These are phyloP conservation scores for Talaromyces nanjingensis DNA, from an alignment of 495 filamentous ascomycete genomes.

Conservation along the genomic window DNA sequence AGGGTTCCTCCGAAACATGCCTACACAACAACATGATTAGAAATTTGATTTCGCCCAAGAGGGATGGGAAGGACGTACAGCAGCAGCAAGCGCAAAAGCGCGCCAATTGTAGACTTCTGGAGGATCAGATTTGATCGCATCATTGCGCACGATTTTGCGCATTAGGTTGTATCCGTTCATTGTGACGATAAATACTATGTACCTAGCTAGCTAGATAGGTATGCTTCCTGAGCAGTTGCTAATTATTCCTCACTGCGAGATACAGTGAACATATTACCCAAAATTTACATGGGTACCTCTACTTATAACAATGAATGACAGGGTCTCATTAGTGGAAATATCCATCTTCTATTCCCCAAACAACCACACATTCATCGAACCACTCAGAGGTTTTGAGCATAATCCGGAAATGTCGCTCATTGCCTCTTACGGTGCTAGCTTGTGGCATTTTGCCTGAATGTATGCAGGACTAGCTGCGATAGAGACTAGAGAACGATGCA, in stretches of 20 bases:
- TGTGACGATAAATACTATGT: neutral
- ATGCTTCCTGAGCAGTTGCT: neutral
- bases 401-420: neutral
- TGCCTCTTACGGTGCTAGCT: neutral
- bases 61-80: conserved; percentile 35
- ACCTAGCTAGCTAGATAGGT: neutral
- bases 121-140: conserved; percentile 67
- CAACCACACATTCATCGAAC: neutral
- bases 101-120: conserved; percentile 76
- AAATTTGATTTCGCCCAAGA: too few relatives aligned
- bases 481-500: neutral
- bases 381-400: neutral
- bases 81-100: conserved; percentile 60
- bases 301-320: neutral
- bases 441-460: neutral
- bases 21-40: conserved; percentile 16
- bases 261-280: too few relatives aligned
- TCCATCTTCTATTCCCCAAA: neutral
- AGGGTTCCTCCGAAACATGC: conserved; percentile 73
- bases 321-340: neutral
- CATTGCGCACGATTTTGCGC: conserved; percentile 66
- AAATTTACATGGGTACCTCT: neutral
- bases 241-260: neutral
- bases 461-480: neutral
- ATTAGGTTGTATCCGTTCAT: conserved; percentile 29